A percentile compares a stretch with the other conserved stretches of the same genome.
Evolutionary conservation across 768 basidiomycete genomes (phyloP).

Genomic region (Rhizopogon vesiculosus): DNA sequence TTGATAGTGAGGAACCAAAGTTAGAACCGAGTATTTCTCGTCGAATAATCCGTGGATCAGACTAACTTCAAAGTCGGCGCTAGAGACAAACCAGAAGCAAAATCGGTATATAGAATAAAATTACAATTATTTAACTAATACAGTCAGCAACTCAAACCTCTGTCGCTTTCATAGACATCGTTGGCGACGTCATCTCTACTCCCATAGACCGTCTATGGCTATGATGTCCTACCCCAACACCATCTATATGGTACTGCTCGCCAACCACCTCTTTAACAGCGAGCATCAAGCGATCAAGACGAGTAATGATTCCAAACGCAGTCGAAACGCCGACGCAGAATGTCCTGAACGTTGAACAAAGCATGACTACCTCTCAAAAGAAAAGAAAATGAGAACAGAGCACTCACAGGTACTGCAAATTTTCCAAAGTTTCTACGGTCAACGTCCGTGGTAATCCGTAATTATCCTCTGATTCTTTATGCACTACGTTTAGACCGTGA

Average conservation of each 20-base stretch:
- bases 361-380: not conserved
- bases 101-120: too few relatives aligned
- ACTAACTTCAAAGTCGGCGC: constrained; percentile 11
- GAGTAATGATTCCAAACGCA: constrained; percentile 61
- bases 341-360: constrained; percentile 31
- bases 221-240: constrained; percentile 38
- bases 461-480: constrained; percentile 68
- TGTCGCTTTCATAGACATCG: constrained; percentile 12
- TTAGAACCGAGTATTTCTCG: too few relatives aligned
- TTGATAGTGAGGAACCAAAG: too few relatives aligned
- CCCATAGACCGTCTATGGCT: constrained; percentile 15
- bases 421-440: constrained; percentile 67
- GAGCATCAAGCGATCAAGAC: constrained; percentile 74
- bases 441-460: constrained; percentile 68
- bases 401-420: constrained; percentile 76
- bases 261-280: constrained; percentile 84
- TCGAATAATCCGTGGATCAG: too few relatives aligned
- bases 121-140: not conserved
- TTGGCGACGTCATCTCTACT: constrained; percentile 28
- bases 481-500: constrained; percentile 63
- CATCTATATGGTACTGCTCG: constrained; percentile 83
- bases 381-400: constrained; percentile 4
- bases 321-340: constrained; percentile 75
- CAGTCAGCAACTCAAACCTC: not conserved
- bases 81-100: constrained; percentile 6